Evolutionary conservation across 129 eudicot species (phyloP).

Genomic region (Flaveria trinervia): DNA sequence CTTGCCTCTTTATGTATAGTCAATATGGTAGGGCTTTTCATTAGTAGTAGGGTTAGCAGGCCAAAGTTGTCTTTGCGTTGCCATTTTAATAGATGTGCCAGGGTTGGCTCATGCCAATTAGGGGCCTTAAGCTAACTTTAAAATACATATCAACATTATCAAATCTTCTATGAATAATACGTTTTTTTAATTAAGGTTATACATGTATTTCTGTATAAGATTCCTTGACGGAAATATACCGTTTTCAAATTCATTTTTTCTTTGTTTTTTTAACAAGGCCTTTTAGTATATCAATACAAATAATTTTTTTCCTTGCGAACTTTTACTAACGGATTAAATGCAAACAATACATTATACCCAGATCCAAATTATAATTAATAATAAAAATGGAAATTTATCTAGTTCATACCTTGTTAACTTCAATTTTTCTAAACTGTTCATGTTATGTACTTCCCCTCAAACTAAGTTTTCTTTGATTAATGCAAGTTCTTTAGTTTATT

Average conservation of each 20-base stretch:
- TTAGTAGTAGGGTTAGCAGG: neutral
- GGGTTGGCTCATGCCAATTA: neutral
- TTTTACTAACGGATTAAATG: no score
- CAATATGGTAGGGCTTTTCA: neutral
- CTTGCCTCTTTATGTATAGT: neutral
- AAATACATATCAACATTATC: neutral
- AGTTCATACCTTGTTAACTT: no score
- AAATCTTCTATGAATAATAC: neutral
- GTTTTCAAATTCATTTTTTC: neutral
- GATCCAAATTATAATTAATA: no score
- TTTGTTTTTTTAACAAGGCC: neutral
- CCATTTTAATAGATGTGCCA: neutral
- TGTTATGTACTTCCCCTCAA: no score
- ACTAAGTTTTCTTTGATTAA: no score
- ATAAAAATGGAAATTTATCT: no score
- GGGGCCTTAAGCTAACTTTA: neutral
- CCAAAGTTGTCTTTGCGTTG: neutral
- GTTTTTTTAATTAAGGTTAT: neutral
- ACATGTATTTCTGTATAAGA: neutral
- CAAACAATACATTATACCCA: no score
- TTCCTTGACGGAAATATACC: neutral
- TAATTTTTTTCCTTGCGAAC: no score
- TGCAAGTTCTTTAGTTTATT: no score
- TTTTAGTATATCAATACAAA: no score
- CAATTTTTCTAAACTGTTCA: no score